Evolutionary conservation across 306 rosid species (phyloP).

Genomic region (Medicago arabica): DNA sequence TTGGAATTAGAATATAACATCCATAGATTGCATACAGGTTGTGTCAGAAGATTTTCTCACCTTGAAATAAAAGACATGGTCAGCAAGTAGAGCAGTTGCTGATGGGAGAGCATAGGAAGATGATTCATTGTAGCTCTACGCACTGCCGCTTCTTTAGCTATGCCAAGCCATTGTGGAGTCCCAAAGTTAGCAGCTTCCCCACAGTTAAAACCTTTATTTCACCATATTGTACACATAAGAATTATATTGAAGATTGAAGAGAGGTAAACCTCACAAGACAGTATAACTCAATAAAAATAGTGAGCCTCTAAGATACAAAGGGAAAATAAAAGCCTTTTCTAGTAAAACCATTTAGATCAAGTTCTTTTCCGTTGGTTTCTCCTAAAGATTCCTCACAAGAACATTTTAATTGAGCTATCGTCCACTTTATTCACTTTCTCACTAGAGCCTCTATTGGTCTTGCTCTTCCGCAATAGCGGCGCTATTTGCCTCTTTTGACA

Average conservation of each 20-base stretch:
- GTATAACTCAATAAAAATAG: constrained; percentile 6
- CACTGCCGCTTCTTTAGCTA: constrained; percentile 98
- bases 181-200: constrained; percentile 99
- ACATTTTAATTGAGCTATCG: constrained; percentile 2
- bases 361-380: constrained; percentile 18
- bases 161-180: constrained; percentile 94
- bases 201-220: constrained; percentile 83
- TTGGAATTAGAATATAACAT: constrained; percentile 33
- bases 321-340: constrained; percentile 14
- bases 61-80: constrained; percentile 96
- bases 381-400: background rate
- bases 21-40: constrained; percentile 27
- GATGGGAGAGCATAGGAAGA: constrained; percentile 99
- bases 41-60: constrained; percentile 49
- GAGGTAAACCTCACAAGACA: constrained; percentile 11
- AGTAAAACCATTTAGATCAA: constrained; percentile 32
- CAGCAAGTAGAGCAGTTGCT: constrained; percentile 91
- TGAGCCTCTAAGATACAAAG: constrained; percentile 23
- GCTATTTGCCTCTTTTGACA: too few species aligned
- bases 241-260: constrained; percentile 31
- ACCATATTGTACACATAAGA: constrained; percentile 27
- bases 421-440: constrained; percentile 13
- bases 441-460: background rate
- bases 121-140: constrained; percentile 98
- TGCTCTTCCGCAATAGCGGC: background rate